These are phyloP conservation scores for Rhexocercosporidium sp. DNA, from an alignment of 2,329 filamentous ascomycete genomes.

Conservation along the genomic window DNA sequence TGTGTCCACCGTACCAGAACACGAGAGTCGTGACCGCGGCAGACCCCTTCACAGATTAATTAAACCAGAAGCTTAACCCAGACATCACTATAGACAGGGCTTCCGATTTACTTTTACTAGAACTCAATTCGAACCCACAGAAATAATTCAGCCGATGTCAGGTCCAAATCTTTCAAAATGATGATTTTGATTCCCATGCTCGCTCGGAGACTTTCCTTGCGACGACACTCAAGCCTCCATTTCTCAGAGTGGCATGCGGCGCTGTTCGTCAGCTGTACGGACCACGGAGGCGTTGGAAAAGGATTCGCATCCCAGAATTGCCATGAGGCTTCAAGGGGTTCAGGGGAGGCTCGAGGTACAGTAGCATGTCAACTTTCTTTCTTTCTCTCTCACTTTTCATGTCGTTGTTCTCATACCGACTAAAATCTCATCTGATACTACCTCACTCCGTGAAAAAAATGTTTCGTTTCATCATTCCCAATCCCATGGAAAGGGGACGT, in stretches of 20 bases:
- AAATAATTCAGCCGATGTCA: no score
- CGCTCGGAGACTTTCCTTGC: background rate
- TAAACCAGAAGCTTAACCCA: constrained; percentile 5
- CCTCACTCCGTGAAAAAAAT: background rate
- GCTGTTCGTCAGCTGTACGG: no score
- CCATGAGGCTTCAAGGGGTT: background rate
- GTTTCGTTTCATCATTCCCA: background rate
- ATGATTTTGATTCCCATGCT: background rate
- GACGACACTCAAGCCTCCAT: constrained; percentile 5
- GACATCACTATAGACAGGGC: constrained; percentile 4
- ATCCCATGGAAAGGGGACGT: no score
- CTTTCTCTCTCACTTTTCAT: no score
- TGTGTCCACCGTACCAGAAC: background rate
- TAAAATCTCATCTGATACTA: no score
- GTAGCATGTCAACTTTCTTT: no score
- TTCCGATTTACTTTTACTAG: background rate
- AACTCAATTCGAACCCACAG: background rate
- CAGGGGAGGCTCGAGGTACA: no score
- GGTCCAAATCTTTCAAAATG: no score
- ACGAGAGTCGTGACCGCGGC: constrained; percentile 9
- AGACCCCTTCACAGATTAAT: no score
- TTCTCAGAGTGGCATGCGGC: background rate
- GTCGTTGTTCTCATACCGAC: no score
- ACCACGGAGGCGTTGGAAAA: no score
- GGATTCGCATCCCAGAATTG: background rate